These are phyloP conservation scores for Lasiodiplodia hormozganensis DNA, from an alignment of 2,329 filamentous ascomycete species.

Conservation along the genomic window DNA sequence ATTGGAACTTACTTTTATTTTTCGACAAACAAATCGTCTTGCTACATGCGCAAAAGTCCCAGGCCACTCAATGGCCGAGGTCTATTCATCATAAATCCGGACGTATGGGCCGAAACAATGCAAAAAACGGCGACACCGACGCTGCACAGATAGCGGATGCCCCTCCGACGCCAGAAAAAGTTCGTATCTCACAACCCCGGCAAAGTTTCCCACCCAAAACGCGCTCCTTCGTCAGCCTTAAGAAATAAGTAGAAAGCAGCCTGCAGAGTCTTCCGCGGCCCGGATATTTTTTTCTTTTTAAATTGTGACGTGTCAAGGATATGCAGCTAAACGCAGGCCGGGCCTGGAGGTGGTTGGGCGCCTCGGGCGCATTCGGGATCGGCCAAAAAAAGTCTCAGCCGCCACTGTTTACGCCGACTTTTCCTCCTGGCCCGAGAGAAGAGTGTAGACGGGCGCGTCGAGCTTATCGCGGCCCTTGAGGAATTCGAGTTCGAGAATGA, in stretches of 20 bases:
- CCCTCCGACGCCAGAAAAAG: conserved; percentile 20
- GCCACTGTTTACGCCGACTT: conserved; percentile 30
- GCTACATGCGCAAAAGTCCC: conserved; percentile 1
- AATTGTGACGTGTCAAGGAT: conserved; percentile 27
- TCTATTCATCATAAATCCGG: conserved; percentile 2
- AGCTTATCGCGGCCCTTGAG: conserved; percentile 92
- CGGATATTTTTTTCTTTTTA: conserved; percentile 8
- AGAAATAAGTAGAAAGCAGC: conserved; percentile 10
- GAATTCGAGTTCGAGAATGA: conserved; percentile 94
- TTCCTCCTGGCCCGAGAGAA: conserved; percentile 71
- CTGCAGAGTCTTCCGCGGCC: conserved; percentile 21
- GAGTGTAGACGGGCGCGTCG: conserved; percentile 79
- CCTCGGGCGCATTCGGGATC: conserved; percentile 28
- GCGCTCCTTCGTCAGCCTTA: conserved; percentile 24
- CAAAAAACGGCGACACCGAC: conserved; percentile 2
- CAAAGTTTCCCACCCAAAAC: conserved; percentile 26
- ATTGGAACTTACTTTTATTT: conserved; percentile 5
- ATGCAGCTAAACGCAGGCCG: conserved; percentile 27
- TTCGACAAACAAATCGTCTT: conserved; percentile 1
- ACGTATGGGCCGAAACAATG: conserved; percentile 11
- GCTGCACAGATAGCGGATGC: conserved; percentile 17
- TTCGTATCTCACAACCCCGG: conserved; percentile 23
- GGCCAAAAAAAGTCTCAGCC: conserved; percentile 16
- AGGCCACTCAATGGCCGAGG: conserved; percentile 6
- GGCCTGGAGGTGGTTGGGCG: conserved; percentile 24